These are phyloP conservation scores for Nothophoma quercina DNA, from an alignment of 2,329 filamentous ascomycete species.

Conservation along the genomic window DNA sequence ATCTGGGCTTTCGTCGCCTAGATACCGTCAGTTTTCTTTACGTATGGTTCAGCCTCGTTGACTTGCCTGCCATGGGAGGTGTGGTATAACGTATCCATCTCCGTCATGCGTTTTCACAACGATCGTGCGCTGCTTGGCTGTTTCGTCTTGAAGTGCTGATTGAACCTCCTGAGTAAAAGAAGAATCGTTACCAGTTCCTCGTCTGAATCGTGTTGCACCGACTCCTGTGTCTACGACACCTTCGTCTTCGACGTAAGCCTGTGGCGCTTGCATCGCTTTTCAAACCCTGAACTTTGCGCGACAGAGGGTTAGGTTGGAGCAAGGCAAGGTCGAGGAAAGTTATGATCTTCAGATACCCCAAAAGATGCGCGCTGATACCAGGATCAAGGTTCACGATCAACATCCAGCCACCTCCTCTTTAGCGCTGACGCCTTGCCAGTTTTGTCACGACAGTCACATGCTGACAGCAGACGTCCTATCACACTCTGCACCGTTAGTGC, in stretches of 20 bases:
- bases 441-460: not conserved
- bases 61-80: slow-evolving; percentile 9
- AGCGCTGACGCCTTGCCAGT: slow-evolving; percentile 10
- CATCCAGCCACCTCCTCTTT: slow-evolving; percentile 12
- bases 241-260: not conserved
- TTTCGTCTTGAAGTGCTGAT: not conserved
- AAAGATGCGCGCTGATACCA: not conserved
- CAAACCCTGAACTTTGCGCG: too few species aligned
- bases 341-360: not conserved
- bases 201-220: too few species aligned
- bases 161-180: too few species aligned
- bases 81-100: slow-evolving; percentile 9
- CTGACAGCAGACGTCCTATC: not conserved
- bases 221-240: not conserved
- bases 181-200: not conserved
- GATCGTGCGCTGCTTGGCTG: not conserved
- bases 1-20: slow-evolving; percentile 1
- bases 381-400: slow-evolving; percentile 5
- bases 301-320: not conserved
- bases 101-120: slow-evolving; percentile 9
- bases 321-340: not conserved
- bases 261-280: too few species aligned
- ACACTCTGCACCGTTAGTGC: not conserved
- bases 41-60: not conserved
- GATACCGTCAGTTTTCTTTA: not conserved